Conservation (phyloP, 2,329 filamentous ascomycete species). For the Colletotrichum truncatum region DNA sequence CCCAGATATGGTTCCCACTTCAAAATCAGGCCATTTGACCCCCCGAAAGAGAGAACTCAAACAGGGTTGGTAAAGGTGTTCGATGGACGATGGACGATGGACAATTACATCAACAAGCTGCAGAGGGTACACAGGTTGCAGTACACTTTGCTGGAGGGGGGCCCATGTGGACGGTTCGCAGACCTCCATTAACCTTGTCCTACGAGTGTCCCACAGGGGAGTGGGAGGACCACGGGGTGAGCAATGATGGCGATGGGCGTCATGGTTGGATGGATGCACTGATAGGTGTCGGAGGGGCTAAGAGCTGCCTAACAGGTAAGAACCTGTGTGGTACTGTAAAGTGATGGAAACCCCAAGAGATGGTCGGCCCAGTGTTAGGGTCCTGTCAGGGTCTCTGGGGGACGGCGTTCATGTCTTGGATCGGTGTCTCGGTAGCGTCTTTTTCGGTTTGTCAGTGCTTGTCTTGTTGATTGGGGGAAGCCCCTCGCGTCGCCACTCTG, state of each 20-base stretch:
- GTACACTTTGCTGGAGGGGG: neutral
- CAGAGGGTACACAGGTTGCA: no score
- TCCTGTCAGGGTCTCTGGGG: neutral
- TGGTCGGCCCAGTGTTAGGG: neutral
- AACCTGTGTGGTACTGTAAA: no score
- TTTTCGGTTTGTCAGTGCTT: neutral
- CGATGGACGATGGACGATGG: slow-evolving; percentile 1
- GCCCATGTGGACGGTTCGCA: slow-evolving; percentile 5
- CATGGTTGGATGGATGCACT: neutral
- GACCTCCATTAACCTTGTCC: neutral
- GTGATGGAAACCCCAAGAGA: no score
- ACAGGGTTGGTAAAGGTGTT: neutral
- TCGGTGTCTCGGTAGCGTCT: neutral
- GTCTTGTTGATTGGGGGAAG: neutral
- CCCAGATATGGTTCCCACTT: neutral
- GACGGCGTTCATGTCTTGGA: slow-evolving; percentile 1
- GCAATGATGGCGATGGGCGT: slow-evolving; percentile 3
- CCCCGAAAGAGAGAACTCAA: neutral
- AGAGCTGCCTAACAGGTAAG: slow-evolving; percentile 1
- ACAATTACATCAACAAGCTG: slow-evolving; percentile 8
- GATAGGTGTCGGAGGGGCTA: neutral
- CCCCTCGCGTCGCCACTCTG: no score
- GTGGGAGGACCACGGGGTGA: neutral
- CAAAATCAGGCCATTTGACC: neutral
- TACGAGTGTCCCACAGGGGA: neutral